Conservation (phyloP, 768 basidiomycete species). For the Phlebiopsis flavidoalba region DNA sequence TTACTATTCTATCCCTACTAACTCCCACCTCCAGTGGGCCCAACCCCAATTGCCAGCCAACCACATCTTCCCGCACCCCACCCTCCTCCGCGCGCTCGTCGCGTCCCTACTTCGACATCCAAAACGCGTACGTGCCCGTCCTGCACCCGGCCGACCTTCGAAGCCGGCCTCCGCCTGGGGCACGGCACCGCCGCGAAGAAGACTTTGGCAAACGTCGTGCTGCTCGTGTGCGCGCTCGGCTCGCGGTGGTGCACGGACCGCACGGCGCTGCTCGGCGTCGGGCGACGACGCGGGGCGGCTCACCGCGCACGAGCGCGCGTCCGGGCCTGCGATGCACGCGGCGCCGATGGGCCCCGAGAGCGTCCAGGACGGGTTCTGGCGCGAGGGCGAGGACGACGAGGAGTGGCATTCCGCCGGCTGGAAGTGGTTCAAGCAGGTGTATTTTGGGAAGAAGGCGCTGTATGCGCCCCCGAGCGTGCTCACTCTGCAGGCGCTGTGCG, state of each 20-base stretch:
- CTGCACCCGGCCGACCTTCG: conserved; percentile 43
- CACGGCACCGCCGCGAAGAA: conserved; percentile 34
- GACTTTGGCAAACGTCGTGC: conserved; percentile 41
- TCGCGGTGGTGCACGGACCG: conserved; percentile 48
- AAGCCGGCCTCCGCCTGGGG: conserved; percentile 29
- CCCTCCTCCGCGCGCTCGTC: conserved; percentile 2
- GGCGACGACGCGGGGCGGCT: conserved; percentile 10
- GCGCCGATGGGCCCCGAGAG: not conserved
- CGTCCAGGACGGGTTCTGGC: conserved; percentile 2
- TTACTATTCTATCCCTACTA: not conserved
- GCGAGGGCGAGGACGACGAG: conserved; percentile 7
- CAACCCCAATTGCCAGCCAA: not conserved
- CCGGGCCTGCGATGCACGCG: not conserved
- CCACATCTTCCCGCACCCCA: not conserved
- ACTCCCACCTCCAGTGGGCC: not conserved
- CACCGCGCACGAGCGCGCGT: not conserved
- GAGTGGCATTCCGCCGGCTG: conserved; percentile 33
- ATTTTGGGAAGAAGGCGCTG: conserved; percentile 25
- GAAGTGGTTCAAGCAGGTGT: conserved; percentile 37
- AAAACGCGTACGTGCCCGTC: conserved; percentile 29
- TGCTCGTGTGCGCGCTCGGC: conserved; percentile 48
- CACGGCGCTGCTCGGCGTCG: conserved; percentile 29
- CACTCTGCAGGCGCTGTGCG: conserved; percentile 27
- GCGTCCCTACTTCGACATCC: not conserved
- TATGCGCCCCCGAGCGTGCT: conserved; percentile 12